phyloP scores from a whole-genome alignment of 306 rosid genomes.

The Cicer yamashitae region DNA sequence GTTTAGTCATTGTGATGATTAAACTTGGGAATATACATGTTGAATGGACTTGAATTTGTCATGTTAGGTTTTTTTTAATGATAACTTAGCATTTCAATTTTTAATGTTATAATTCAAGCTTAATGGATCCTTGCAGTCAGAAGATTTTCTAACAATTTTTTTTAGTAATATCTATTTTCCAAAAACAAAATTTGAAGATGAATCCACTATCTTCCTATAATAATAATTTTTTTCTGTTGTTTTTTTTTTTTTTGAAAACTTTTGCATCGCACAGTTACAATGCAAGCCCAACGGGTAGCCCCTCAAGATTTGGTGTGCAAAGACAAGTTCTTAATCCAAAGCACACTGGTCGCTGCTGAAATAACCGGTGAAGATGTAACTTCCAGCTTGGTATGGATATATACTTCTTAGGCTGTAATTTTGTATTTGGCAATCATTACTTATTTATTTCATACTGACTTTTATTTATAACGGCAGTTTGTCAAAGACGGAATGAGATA shows the following conservation, averaged over 20 bases:
- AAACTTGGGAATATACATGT: conserved; percentile 17
- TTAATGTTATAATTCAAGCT: not conserved
- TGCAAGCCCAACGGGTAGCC: conserved; percentile 72
- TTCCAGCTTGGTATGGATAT: conserved; percentile 69
- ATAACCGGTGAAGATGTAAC: conserved; percentile 72
- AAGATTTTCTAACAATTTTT: not conserved
- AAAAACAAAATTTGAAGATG: conserved; percentile 22
- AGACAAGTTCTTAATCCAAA: conserved; percentile 92
- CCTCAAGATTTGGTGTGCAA: conserved; percentile 77
- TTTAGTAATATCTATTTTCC: conserved; percentile 19
- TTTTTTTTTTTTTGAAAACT: conserved; percentile 2
- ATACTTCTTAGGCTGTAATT: conserved; percentile 36
- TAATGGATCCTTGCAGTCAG: conserved; percentile 6
- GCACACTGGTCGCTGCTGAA: conserved; percentile 66
- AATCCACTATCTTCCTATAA: conserved; percentile 12
- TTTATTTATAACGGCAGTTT: conserved; percentile 60
- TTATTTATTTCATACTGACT: conserved; percentile 38
- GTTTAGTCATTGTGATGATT: conserved; percentile 26
- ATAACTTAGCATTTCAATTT: conserved; percentile 20
- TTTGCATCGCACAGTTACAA: conserved; percentile 69
- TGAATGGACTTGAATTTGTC: conserved; percentile 32
- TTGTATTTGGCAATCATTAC: conserved; percentile 30
- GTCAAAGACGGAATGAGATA: conserved; percentile 62
- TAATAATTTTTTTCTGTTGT: not conserved
- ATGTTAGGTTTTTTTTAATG: conserved; percentile 10